Evolutionary conservation across 129 eudicot genomes (phyloP).

Genomic region (Artemisia argyi): DNA sequence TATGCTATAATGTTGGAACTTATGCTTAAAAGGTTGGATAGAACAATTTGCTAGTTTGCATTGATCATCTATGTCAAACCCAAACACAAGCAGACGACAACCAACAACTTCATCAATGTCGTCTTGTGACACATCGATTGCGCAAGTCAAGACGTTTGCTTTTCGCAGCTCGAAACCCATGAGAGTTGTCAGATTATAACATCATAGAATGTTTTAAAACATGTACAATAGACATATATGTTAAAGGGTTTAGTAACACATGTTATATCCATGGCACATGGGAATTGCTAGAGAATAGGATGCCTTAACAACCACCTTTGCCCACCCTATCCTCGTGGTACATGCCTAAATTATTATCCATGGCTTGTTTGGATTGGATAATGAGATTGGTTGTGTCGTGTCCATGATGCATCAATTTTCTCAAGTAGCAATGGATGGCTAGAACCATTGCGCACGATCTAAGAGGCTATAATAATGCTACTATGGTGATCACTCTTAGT

Average conservation of each 20-base stretch:
- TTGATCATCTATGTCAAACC: too few species aligned
- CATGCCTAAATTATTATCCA: slow-evolving; percentile 18
- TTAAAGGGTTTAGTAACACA: slow-evolving; percentile 8
- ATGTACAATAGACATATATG: slow-evolving; percentile 2
- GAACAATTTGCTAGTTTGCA: too few species aligned
- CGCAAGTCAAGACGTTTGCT: too few species aligned
- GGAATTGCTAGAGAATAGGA: slow-evolving; percentile 20
- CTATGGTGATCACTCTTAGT: neutral
- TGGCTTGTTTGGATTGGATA: neutral
- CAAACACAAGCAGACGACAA: too few species aligned
- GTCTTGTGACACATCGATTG: too few species aligned
- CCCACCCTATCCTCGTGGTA: slow-evolving; percentile 24
- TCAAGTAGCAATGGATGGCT: slow-evolving; percentile 10
- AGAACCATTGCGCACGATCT: neutral
- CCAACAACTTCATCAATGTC: too few species aligned
- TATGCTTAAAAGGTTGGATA: too few species aligned
- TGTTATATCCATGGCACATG: slow-evolving; percentile 26
- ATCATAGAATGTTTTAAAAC: neutral
- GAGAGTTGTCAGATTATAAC: neutral
- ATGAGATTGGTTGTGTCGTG: slow-evolving; percentile 1
- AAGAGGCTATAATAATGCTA: neutral
- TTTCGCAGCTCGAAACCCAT: too few species aligned
- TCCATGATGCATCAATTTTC: slow-evolving; percentile 1
- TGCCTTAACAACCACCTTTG: slow-evolving; percentile 26
- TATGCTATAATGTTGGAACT: too few species aligned